Base-by-base conservation (phyloP, 2,329 filamentous ascomycete species). In the Fusarium chlamydosporum region DNA sequence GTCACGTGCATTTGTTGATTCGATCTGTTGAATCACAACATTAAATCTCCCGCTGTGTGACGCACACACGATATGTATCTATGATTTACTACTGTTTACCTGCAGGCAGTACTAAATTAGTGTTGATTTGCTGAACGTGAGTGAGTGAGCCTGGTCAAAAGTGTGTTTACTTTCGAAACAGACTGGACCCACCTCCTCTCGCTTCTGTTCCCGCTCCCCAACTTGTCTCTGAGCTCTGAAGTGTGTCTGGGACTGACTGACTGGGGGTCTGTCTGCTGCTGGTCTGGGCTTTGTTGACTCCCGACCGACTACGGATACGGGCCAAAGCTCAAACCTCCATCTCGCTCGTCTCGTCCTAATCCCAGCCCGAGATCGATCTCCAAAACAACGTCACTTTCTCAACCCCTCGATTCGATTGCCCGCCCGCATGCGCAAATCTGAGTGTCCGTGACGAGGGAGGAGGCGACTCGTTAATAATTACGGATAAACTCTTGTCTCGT, bases 81-180 rank as follows among this genome's bases (percentile, higher is more conserved):
- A 23, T 29, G 29, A 29, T 29, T 29, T n/a, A n/a, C 29, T 29
- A 29, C 29, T 29, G 7, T 8, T 29, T 23, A 23, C 23, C 23
- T 23, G 6, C 23, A 23, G 23, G 6, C 23, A 23, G 23, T 23
- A 23, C 23, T 23, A 23, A 23, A 23, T 23, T 23, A 23, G 23
- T 23, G 37, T 40, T 47, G 11, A 43, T 40, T 37, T 51, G 26
- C 20, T 33, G 7, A 23, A 37, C 50, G 38, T n/a, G 55, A 48
- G 38, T n/a, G 55, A 48, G 31, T 23, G 23, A 23, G 23, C 23
- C 23, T 23, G 23, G 45, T 48, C 18, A 31, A 27, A 13, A 31
- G 60, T 63, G 50, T 74, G 71, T 73, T 73, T 74, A 74, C 71
- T 72, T 73, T 58, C 57, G 61, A 70, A 61, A 45, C 58, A 63